Percentiles rank a stretch among this genome's conserved stretches.
These are phyloP conservation scores for Talaromyces amestolkiae DNA, from an alignment of 2,329 filamentous ascomycete species.

Conservation along the genomic window DNA sequence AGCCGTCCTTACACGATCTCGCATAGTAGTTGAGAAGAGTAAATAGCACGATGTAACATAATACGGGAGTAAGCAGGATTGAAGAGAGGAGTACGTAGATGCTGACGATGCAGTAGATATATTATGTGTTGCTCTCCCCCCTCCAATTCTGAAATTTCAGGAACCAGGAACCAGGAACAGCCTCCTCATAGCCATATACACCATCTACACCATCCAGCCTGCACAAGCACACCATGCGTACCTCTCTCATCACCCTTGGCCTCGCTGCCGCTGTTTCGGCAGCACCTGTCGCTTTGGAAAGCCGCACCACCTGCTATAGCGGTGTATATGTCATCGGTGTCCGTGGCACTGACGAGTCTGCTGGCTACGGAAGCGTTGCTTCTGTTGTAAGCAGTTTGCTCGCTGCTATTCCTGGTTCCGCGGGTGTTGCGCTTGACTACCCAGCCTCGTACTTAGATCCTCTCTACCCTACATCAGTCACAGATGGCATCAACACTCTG, in stretches of 20 bases:
- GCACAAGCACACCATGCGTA: background rate
- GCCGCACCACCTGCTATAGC: background rate
- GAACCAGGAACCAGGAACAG: background rate
- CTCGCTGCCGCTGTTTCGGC: conserved; percentile 4
- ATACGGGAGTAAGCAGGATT: background rate
- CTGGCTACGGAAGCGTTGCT: conserved; percentile 1
- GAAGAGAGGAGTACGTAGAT: background rate
- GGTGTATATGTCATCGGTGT: conserved; percentile 5
- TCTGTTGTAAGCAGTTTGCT: conserved; percentile 7
- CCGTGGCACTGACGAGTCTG: background rate
- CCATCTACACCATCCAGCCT: background rate
- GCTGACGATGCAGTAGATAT: background rate
- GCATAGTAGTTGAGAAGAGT: background rate
- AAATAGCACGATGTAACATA: conserved; percentile 5
- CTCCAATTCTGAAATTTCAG: background rate
- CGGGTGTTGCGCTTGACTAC: background rate
- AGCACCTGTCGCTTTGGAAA: conserved; percentile 1
- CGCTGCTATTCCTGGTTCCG: conserved; percentile 5
- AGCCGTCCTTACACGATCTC: background rate
- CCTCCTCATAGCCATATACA: background rate
- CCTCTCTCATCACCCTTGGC: background rate
- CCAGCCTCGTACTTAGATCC: conserved; percentile 3
- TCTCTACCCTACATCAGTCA: background rate
- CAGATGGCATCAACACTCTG: conserved; percentile 1
- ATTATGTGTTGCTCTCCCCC: background rate